Percentiles rank a stretch among this genome's conserved stretches.
These are phyloP conservation scores for Pleurotus ostreatus DNA, from an alignment of 768 basidiomycete species.

Conservation along the genomic window DNA sequence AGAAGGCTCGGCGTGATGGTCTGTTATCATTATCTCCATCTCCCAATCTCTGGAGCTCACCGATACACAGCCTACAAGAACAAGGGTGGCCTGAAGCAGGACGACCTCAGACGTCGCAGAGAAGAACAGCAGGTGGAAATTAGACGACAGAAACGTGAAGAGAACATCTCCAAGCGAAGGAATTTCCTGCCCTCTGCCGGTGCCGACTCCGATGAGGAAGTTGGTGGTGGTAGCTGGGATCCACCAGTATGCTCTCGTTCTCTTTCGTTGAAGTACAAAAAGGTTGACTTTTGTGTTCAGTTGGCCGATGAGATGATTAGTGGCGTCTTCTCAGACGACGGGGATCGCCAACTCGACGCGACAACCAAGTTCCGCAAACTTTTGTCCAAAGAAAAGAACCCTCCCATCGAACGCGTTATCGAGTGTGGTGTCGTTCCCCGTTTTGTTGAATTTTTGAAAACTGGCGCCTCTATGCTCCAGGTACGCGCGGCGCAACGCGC, in stretches of 20 bases:
- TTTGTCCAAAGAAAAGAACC: constrained; percentile 98
- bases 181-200: constrained; percentile 79
- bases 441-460: constrained; percentile 91
- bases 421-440: constrained; percentile 96
- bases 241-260: constrained; percentile 53
- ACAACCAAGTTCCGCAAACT: constrained; percentile 99
- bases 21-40: constrained; percentile 22
- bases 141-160: constrained; percentile 95
- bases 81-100: constrained; percentile 84
- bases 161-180: constrained; percentile 96
- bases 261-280: no score
- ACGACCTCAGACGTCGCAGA: constrained; percentile 92
- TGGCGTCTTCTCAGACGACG: constrained; percentile 89
- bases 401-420: constrained; percentile 97
- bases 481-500: constrained; percentile 31
- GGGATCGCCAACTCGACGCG: constrained; percentile 91
- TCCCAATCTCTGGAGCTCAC: constrained; percentile 23
- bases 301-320: constrained; percentile 89
- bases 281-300: constrained; percentile 28
- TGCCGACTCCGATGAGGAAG: constrained; percentile 91
- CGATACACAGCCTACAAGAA: constrained; percentile 80
- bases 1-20: constrained; percentile 76
- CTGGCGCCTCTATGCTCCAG: constrained; percentile 81
- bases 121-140: constrained; percentile 99
- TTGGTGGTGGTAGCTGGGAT: constrained; percentile 67